Evolutionary conservation across 2,329 filamentous ascomycete species (phyloP).

Genomic region (Paramyrothecium roridum): DNA sequence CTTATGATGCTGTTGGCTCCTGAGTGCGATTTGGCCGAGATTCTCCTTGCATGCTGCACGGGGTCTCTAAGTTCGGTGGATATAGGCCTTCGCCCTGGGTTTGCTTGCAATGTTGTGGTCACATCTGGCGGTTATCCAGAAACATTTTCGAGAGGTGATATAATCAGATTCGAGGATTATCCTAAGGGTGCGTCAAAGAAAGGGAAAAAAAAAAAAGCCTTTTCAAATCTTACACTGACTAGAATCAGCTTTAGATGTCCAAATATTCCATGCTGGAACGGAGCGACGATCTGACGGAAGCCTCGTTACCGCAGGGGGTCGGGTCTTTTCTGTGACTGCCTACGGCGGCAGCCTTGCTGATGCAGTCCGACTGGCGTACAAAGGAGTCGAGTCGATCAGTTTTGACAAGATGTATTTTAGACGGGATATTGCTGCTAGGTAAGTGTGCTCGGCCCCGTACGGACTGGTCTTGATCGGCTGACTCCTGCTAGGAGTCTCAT

Average conservation of each 20-base stretch:
- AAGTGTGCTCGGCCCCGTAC: neutral
- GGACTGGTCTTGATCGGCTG: too few species aligned
- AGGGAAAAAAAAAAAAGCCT: neutral
- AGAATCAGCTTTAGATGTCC: conserved; percentile 36
- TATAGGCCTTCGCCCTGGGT: conserved; percentile 60
- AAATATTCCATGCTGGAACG: conserved; percentile 87
- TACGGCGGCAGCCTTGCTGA: conserved; percentile 64
- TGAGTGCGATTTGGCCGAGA: conserved; percentile 76
- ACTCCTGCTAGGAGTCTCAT: too few species aligned
- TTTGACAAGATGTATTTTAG: conserved; percentile 84
- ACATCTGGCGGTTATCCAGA: conserved; percentile 84
- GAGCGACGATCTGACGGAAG: conserved; percentile 47
- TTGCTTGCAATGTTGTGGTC: conserved; percentile 79
- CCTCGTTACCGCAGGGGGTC: conserved; percentile 71
- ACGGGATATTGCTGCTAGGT: conserved; percentile 70
- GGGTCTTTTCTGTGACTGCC: conserved; percentile 81
- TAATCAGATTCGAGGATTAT: conserved; percentile 38
- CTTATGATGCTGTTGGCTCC: conserved; percentile 69
- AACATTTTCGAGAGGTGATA: conserved; percentile 69
- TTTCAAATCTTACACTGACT: neutral
- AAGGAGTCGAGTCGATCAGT: conserved; percentile 63
- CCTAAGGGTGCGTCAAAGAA: conserved; percentile 11
- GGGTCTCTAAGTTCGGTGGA: conserved; percentile 64
- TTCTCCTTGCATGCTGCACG: conserved; percentile 78
- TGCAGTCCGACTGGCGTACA: conserved; percentile 76